These are phyloP conservation scores for Xylaria grammica DNA, from an alignment of 495 filamentous ascomycete species.

Conservation along the genomic window DNA sequence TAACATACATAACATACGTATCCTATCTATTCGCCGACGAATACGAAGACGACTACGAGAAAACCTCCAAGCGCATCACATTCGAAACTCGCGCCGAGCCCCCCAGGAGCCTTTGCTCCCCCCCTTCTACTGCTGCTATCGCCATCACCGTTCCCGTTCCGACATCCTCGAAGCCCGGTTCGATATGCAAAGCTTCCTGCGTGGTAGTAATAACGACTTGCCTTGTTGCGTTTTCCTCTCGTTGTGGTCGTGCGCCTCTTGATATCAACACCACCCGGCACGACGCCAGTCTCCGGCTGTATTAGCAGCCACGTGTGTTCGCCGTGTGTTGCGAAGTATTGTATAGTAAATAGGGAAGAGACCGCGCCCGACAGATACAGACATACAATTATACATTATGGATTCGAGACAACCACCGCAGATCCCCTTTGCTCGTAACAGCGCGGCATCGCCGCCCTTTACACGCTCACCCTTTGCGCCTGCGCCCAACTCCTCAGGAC, in stretches of 20 bases:
- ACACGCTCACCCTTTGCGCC: slow-evolving; percentile 41
- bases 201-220: slow-evolving; percentile 1
- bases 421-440: slow-evolving; percentile 46
- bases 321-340: background rate
- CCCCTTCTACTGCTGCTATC: background rate
- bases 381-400: slow-evolving; percentile 15
- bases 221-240: background rate
- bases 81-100: background rate
- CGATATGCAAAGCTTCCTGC: slow-evolving; percentile 18
- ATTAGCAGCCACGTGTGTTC: background rate
- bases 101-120: background rate
- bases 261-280: background rate
- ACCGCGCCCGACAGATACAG: background rate
- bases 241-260: background rate
- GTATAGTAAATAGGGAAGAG: background rate
- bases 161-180: background rate
- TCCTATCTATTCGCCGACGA: background rate
- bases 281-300: background rate
- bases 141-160: background rate
- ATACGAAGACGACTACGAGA: background rate
- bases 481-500: slow-evolving; percentile 17
- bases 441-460: slow-evolving; percentile 40
- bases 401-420: slow-evolving; percentile 50
- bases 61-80: background rate
- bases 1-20: no score